phyloP scores from a whole-genome alignment of 805 yeast genomes.

The Brettanomyces nanus region DNA sequence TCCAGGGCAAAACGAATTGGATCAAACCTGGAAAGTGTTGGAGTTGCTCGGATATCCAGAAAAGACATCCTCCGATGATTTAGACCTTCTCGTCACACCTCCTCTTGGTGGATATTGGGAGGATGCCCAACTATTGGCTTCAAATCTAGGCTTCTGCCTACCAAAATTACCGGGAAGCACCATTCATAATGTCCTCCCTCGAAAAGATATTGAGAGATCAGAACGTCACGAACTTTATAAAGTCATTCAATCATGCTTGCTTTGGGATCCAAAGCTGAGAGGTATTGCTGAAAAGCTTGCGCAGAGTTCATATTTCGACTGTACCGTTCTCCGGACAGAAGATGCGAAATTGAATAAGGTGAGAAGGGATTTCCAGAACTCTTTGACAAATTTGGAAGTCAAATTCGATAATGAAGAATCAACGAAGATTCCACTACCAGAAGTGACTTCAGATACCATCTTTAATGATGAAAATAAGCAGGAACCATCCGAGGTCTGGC shows the following conservation, averaged over 20 bases:
- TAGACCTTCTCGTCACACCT: too few relatives aligned
- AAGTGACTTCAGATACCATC: too few relatives aligned
- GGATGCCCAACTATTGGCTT: constrained; percentile 46
- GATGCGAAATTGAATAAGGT: not conserved
- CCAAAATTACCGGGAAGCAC: constrained; percentile 48
- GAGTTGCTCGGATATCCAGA: constrained; percentile 70
- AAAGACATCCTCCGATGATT: constrained; percentile 9
- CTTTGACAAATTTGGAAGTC: not conserved
- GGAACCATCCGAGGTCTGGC: too few relatives aligned
- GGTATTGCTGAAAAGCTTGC: constrained; percentile 42
- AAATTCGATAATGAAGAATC: too few relatives aligned
- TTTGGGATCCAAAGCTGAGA: constrained; percentile 75
- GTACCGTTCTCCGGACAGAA: constrained; percentile 25
- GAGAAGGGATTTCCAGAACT: not conserved
- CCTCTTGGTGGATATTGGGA: constrained; percentile 67
- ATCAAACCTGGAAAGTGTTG: constrained; percentile 66
- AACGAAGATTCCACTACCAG: too few relatives aligned
- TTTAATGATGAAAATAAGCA: too few relatives aligned
- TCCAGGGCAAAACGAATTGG: constrained; percentile 74
- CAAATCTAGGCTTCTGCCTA: constrained; percentile 44
- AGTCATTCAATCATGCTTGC: constrained; percentile 42
- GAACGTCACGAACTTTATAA: constrained; percentile 34
- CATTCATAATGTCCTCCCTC: constrained; percentile 37
- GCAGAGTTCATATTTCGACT: constrained; percentile 45
- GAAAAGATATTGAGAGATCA: constrained; percentile 30